Conservation (phyloP, 768 basidiomycete species). For the Chalciporus pseudorubinellus region DNA sequence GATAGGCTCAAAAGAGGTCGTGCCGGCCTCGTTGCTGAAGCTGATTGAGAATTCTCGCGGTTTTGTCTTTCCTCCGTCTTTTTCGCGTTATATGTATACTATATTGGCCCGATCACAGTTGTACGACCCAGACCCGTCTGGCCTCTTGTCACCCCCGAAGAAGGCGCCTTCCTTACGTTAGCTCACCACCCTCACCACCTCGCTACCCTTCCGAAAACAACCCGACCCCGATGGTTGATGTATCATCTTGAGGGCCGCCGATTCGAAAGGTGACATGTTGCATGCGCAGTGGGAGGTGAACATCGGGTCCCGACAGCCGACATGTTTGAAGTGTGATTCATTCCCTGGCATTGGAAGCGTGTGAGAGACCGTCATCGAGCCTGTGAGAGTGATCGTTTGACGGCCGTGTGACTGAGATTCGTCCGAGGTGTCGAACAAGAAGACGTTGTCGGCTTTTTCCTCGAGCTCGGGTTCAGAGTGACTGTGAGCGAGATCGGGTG, state of each 20-base stretch:
- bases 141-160: neutral
- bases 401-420: neutral
- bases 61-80: neutral
- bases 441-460: neutral
- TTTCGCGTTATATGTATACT: conserved; percentile 7
- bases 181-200: neutral
- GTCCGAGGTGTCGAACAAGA: conserved; percentile 1
- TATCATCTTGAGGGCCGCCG: neutral
- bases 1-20: conserved; percentile 74
- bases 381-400: neutral
- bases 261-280: neutral
- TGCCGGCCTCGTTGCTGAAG: conserved; percentile 66
- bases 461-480: neutral
- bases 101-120: conserved; percentile 1
- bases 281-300: neutral
- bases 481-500: neutral
- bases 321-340: no score
- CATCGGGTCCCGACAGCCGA: neutral
- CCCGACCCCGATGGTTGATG: neutral
- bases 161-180: neutral
- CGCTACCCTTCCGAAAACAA: neutral
- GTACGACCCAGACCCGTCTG: neutral
- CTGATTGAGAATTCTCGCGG: conserved; percentile 20
- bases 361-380: neutral
- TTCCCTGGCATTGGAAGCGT: neutral